Percentiles rank a stretch among this genome's conserved stretches.
Evolutionary conservation across 768 basidiomycete species (phyloP).

Genomic region (Mycena floridula): DNA sequence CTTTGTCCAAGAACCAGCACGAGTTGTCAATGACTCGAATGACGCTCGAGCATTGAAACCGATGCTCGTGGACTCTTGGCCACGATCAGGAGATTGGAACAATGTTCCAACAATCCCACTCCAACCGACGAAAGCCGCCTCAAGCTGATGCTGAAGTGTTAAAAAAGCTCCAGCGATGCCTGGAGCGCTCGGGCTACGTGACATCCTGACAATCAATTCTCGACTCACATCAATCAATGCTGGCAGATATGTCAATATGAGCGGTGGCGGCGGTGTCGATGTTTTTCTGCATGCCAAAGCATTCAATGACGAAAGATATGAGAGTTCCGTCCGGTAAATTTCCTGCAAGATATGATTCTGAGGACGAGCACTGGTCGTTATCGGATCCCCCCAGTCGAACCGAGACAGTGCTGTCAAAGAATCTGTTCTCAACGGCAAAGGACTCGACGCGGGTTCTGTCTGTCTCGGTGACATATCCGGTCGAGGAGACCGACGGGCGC

Average conservation of each 20-base stretch:
- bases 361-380: no score
- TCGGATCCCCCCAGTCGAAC: no score
- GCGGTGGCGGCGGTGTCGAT: slow-evolving; percentile 39
- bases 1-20: slow-evolving; percentile 5
- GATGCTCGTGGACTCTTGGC: neutral
- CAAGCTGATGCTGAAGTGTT: slow-evolving; percentile 42
- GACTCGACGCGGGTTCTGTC: no score
- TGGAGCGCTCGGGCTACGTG: slow-evolving; percentile 56
- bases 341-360: slow-evolving; percentile 37
- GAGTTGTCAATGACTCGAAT: neutral
- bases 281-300: slow-evolving; percentile 31
- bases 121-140: slow-evolving; percentile 54
- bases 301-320: slow-evolving; percentile 31
- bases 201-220: slow-evolving; percentile 41
- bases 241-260: slow-evolving; percentile 46
- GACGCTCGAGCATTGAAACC: neutral
- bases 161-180: slow-evolving; percentile 61
- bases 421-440: no score
- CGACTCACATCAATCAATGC: slow-evolving; percentile 47
- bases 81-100: slow-evolving; percentile 19
- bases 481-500: no score
- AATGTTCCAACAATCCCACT: slow-evolving; percentile 47
- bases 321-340: slow-evolving; percentile 35
- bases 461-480: no score
- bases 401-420: no score